A percentile compares a stretch with the other conserved stretches of the same genome.
Conservation (phyloP, 345 rosid species). For the Acer yangbiense region DNA sequence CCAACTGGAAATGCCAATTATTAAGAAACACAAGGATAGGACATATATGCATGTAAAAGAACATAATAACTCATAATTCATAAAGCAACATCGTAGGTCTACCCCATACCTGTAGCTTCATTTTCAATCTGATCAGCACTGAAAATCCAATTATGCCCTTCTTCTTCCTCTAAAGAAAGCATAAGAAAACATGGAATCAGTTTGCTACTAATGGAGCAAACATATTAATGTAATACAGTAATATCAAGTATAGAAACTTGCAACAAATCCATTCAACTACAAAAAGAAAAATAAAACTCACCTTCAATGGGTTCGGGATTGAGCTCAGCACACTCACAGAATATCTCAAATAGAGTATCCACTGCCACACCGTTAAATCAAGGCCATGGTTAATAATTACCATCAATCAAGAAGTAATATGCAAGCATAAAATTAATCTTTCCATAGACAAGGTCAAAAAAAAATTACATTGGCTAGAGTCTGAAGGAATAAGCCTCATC, state of each 20-base stretch:
- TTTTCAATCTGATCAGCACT: conserved; percentile 75
- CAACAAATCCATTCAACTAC: background rate
- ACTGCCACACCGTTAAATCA: conserved; percentile 46
- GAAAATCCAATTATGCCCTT: conserved; percentile 68
- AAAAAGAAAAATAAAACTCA: conserved; percentile 25
- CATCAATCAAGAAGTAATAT: background rate
- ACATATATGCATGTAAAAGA: background rate
- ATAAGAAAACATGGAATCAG: background rate
- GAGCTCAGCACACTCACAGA: conserved; percentile 90
- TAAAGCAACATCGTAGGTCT: background rate
- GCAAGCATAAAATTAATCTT: background rate
- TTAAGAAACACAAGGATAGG: background rate
- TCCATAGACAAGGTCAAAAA: background rate
- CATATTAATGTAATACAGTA: background rate
- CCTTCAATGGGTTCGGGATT: conserved; percentile 92
- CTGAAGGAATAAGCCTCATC: conserved; percentile 97
- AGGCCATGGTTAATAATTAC: background rate
- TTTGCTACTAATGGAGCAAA: background rate
- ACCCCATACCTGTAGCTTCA: conserved; percentile 50
- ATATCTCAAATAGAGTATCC: conserved; percentile 80
- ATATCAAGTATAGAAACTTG: background rate
- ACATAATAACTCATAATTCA: background rate
- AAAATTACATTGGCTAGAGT: conserved; percentile 63
- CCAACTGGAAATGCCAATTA: conserved; percentile 31
- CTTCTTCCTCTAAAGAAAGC: conserved; percentile 40